Base-by-base conservation (phyloP, 73 alveolate species). In the Tetrahymena malaccensis region DNA sequence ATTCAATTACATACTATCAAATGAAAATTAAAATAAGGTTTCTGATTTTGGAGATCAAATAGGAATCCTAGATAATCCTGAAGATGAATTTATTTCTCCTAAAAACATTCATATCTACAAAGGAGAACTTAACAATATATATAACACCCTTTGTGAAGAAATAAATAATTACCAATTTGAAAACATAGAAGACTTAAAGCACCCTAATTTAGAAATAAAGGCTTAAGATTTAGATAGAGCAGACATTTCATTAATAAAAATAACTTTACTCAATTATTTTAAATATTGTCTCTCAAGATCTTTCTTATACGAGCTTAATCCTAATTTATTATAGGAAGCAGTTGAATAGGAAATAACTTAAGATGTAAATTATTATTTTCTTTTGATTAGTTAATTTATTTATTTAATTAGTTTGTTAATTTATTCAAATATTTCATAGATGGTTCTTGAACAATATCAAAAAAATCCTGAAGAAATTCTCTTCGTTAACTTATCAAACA, bases 171-270 rank as follows among this genome's bases (percentile, higher is more conserved):
- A 95, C 89, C 85, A 95, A 95, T 95, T 95, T 95, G 97, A 95
- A 70, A 95, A 95, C 85, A 38, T 95, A 4, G 97, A 95, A 95
- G 97, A 95, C 31, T 70, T 70, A 31, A 70, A 70, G 44, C 94
- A 95, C 44, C 97, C 97, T 37, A 95, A 94, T 35, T 95, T 85
- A 35, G 97, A 95, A 93, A 84, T 95, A 34, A 95, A 95, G 55
- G 96, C 98, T 4, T 85, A 96, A 58, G 98, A 97, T 94, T 85
- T 97, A 34, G 99, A 97, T 58, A 96, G 98, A 44, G 93, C 97
- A 16, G 98, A 97, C 83, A 84, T 97, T 96, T 97, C 97, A 21
- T 97, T 97, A 38, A 56, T 97, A 25, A 97, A 97, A 95, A 96
- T 93, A 58, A 43, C 94, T n/a, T 94, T 97, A 16, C 94, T 96